Evolutionary conservation across 2,329 filamentous ascomycete species (phyloP), one percentile per base, ranked within the genome.

Genomic region (Fusarium heterosporum): DNA sequence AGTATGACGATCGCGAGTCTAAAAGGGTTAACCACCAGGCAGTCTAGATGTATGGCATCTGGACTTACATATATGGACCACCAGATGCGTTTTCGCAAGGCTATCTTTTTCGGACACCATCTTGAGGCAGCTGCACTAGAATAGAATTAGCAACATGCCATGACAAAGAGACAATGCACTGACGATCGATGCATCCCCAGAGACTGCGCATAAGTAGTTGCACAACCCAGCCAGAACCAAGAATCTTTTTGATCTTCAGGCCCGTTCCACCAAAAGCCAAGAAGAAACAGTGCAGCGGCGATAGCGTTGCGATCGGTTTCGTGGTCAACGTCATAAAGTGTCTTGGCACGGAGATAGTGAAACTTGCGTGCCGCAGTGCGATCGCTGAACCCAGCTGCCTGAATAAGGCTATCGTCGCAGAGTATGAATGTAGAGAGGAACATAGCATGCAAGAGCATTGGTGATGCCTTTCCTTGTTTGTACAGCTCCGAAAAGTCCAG

Each of bases 201-300:
- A 0, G 68, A 69, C 8, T 71, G 68, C 0, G 63, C 68, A 10
- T 61, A 55, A 8, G 62, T 67, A 0, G 64, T 66, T 0, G 68
- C 62, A 38, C 68, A 71, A 0, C 68, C 68, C 4, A 59, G 11
- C 68, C 68, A 71, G 3, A 62, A 69, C 68, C 68, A 71, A 0
- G 65, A 32, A 6, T 71, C 68, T 1, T 71, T 71, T 28, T 71
- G 68, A n/a, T 71, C 68, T 5, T 68, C 54, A 0, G 68, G 68
- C 0, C 68, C 66, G 10, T 61, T 56, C 68, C 68, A 71, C 68
- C 68, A 71, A 2, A 71, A 71, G 0, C 68, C 59, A 1, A 71
- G 9, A 3, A 71, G 51, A n/a, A 56, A 43, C 1, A 71, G 29
- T 1, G 65, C 45, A 9, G 66, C 59, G 0, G 51, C 57, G 0